phyloP scores from a whole-genome alignment of 1,284 basidiomycete genomes.

The Trichosporon inkin region DNA sequence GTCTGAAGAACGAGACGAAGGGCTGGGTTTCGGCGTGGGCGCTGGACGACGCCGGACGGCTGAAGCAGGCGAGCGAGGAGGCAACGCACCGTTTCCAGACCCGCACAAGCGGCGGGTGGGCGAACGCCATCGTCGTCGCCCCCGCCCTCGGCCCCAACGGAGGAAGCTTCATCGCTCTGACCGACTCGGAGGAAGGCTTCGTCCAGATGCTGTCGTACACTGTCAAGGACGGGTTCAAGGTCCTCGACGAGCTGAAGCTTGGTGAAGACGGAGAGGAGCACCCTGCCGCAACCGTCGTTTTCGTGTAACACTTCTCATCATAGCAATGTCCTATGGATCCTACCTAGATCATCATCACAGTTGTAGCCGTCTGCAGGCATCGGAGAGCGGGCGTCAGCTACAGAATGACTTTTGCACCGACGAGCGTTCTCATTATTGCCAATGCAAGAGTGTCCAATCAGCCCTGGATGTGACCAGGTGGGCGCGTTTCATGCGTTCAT shows the following conservation, averaged over 20 bases:
- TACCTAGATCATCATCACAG: too few species aligned
- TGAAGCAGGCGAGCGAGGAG: slow-evolving; percentile 6
- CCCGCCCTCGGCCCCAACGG: slow-evolving; percentile 26
- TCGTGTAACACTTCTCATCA: not conserved
- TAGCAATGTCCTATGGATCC: too few species aligned
- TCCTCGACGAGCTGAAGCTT: slow-evolving; percentile 24
- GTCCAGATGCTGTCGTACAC: slow-evolving; percentile 40
- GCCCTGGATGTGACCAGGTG: too few species aligned
- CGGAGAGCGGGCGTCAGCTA: too few species aligned
- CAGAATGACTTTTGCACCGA: too few species aligned
- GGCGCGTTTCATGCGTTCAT: too few species aligned
- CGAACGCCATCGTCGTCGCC: slow-evolving; percentile 49
- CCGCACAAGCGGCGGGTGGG: slow-evolving; percentile 50
- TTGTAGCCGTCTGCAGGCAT: too few species aligned
- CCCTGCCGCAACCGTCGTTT: not conserved
- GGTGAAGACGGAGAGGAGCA: slow-evolving; percentile 15
- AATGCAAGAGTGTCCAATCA: too few species aligned
- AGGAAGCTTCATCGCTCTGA: slow-evolving; percentile 41
- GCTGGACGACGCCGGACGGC: slow-evolving; percentile 30
- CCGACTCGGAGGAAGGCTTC: slow-evolving; percentile 46
- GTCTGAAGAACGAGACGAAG: slow-evolving; percentile 36
- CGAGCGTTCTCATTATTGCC: too few species aligned
- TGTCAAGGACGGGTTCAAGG: slow-evolving; percentile 26
- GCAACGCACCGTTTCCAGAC: slow-evolving; percentile 37
- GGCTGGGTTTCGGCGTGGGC: slow-evolving; percentile 47